Percentiles rank a stretch among this genome's conserved stretches.
Evolutionary conservation across 352 stramenopile species (phyloP).

Genomic region (Globisporangium heterothallicum): DNA sequence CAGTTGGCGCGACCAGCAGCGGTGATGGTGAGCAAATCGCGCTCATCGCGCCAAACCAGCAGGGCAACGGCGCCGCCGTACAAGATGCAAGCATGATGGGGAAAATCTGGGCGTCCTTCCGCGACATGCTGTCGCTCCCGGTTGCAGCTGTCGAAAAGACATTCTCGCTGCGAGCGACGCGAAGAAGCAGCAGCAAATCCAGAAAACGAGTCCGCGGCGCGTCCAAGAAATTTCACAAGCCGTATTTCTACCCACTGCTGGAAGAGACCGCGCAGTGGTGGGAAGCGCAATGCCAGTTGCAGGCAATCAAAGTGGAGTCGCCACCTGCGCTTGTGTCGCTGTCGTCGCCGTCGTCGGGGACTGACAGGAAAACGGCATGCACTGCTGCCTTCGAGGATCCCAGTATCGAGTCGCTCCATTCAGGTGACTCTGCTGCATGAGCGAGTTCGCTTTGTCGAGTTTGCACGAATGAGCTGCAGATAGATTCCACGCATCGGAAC

Average conservation of each 20-base stretch:
- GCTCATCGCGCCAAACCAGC: slow-evolving; percentile 9
- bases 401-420: too few species aligned
- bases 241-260: slow-evolving; percentile 57
- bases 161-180: background rate
- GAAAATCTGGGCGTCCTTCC: background rate
- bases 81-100: background rate
- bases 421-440: too few species aligned
- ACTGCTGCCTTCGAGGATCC: too few species aligned
- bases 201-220: background rate
- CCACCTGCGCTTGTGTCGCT: too few species aligned
- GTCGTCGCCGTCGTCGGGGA: too few species aligned
- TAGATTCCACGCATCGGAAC: too few species aligned
- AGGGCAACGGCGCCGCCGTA: slow-evolving; percentile 1
- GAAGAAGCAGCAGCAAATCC: slow-evolving; percentile 7
- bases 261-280: slow-evolving; percentile 55
- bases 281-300: slow-evolving; percentile 19
- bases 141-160: slow-evolving; percentile 4
- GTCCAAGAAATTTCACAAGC: slow-evolving; percentile 43
- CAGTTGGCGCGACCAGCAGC: too few species aligned
- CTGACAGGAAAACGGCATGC: too few species aligned
- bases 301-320: slow-evolving; percentile 9
- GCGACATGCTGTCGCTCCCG: slow-evolving; percentile 3
- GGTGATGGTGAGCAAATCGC: slow-evolving; percentile 10
- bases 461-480: too few species aligned
- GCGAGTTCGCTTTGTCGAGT: too few species aligned